Evolutionary conservation across 345 rosid genomes (phyloP), one percentile per base, ranked within the genome.

Genomic region (Populus tremula): DNA sequence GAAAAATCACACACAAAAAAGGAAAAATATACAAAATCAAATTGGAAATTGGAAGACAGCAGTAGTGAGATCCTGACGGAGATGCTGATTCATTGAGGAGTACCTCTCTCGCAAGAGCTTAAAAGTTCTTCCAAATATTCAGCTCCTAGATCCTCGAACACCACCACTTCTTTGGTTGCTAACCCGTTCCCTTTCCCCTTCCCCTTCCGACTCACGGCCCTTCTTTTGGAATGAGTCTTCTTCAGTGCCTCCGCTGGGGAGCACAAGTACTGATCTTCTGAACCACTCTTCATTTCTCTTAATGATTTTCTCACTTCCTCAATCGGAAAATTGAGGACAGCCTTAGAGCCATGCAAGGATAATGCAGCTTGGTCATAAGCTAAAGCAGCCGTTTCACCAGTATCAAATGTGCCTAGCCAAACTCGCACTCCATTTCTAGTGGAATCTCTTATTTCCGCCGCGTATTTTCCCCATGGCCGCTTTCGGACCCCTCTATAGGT

Each of bases 351-450:
- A 45, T 87, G 83, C 65, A 89, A 78, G 0, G 86, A 77, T 23
- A 91, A 87, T 68, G 97, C 97, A 0, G 97, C 97, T 77, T 89
- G 97, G 43, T 92, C 97, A 8, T 92, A 92, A 38, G 94, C 97
- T 33, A 89, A 53, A 65, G 97, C 97, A 0, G 94, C 97, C 7
- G 87, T 93, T 72, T 92, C 94, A 0, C 89, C 94, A 8, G 81
- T 89, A 69, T 89, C 91, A 20, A 90, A 92, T 0, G 97, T 92
- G 39, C 97, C 94, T 0, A 92, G 85, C 97, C 97, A 92, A 59
- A 92, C 94, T 80, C 97, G 81, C 12, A 80, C 82, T 0, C 97
- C 94, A 5, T 89, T 84, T 49, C 89, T 84, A 0, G 93, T 87
- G 0, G 94, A 88, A 72, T 92, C 94, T 70, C 97, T 86, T 35